Base-by-base conservation (phyloP, 2,329 filamentous ascomycete species). In the Cryphonectria nitschkei region DNA sequence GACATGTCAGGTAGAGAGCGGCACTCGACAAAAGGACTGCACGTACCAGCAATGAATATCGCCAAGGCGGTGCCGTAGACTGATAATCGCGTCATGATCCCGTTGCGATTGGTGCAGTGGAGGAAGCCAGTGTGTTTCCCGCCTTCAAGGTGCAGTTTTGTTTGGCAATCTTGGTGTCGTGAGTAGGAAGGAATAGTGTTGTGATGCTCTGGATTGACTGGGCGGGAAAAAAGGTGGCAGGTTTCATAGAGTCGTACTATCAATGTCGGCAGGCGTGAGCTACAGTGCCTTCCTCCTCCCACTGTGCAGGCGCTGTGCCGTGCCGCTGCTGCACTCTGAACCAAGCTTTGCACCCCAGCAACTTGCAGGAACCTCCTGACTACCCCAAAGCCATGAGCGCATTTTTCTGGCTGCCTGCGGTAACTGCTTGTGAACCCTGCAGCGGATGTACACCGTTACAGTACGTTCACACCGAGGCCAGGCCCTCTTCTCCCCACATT, bases 1-100 rank as follows among this genome's bases (percentile, higher is more conserved):
- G 65, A 56, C 65, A 67, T 43, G 37, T 7, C 54, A 58, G 16
- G 54, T n/a, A 19, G 29, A 50, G 46, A 50, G 19, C 19, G 46
- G 46, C 46, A 58, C 26, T 8, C 54, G 39, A 54, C 8, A 68
- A 29, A 16, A 43, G 41, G 34, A 29, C 16, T 16, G 26, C 63
- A 70, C 72, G 58, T 69, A 73, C 72, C 72, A 50, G 65, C 72
- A 69, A 72, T 72, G 62, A 73, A 72, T 43, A 69, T 65, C 26
- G 68, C 72, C 60, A 73, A 65, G 5, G 72, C 65, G 46, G 46
- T 61, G 65, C 72, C 70, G 63, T 73, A 73, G 62, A 73, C 72
- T 19, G 67, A 72, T 68, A 72, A 67, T 54, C 72, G 70, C 63
- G 72, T 73, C 72, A 73, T 73, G 62, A 29, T 72, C 11, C 22